These are phyloP conservation scores for Aureobasidium sp. DNA, from an alignment of 2,329 filamentous ascomycete species.

Conservation along the genomic window DNA sequence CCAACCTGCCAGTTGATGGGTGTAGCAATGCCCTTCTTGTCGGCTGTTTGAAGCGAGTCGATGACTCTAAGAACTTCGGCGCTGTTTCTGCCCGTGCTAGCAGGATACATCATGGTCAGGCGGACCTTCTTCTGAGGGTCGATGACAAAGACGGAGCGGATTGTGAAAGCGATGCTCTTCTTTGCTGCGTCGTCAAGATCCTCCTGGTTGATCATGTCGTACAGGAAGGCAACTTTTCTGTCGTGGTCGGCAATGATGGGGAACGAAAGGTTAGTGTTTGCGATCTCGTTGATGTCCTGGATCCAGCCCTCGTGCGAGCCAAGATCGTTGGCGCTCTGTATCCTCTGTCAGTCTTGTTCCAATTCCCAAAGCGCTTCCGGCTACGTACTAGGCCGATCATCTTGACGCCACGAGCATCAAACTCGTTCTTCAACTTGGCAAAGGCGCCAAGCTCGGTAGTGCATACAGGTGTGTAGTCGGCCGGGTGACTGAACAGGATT, in stretches of 20 bases:
- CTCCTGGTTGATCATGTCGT: slow-evolving; percentile 50
- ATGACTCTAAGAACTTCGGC: slow-evolving; percentile 65
- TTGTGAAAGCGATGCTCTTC: slow-evolving; percentile 82
- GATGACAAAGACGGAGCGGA: slow-evolving; percentile 95
- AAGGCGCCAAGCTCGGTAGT: slow-evolving; percentile 97
- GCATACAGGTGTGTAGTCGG: slow-evolving; percentile 94
- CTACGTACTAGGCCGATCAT: slow-evolving; percentile 76
- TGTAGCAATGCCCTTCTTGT: slow-evolving; percentile 89
- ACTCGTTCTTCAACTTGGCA: slow-evolving; percentile 89
- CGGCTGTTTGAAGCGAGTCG: slow-evolving; percentile 69
- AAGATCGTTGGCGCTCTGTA: slow-evolving; percentile 79
- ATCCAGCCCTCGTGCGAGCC: slow-evolving; percentile 90
- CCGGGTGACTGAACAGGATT: slow-evolving; percentile 86
- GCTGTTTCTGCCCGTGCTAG: slow-evolving; percentile 78
- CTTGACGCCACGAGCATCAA: slow-evolving; percentile 88
- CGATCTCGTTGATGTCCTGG: slow-evolving; percentile 69
- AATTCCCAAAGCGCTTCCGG: neutral
- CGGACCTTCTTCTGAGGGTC: slow-evolving; percentile 95
- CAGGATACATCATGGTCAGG: slow-evolving; percentile 92
- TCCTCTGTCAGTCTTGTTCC: neutral
- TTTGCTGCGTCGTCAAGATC: slow-evolving; percentile 39
- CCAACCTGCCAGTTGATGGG: slow-evolving; percentile 56
- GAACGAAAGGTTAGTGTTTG: slow-evolving; percentile 49
- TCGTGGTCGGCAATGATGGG: slow-evolving; percentile 58
- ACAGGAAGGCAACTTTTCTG: slow-evolving; percentile 52